Evolutionary conservation across 2,329 filamentous ascomycete genomes (phyloP).

Genomic region (Microcera coccophila): DNA sequence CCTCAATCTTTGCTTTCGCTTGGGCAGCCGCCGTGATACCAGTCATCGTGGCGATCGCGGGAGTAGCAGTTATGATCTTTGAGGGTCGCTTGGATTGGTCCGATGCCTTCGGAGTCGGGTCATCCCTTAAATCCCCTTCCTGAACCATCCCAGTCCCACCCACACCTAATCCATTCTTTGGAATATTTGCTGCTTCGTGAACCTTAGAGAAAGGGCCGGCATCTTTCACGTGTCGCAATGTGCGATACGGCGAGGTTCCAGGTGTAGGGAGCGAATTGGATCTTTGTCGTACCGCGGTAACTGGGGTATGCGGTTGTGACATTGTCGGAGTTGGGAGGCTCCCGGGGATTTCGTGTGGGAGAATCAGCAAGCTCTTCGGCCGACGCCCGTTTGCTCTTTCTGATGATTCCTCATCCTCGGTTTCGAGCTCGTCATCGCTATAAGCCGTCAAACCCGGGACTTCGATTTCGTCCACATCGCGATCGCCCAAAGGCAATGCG

Average conservation of each 20-base stretch:
- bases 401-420: constrained; percentile 33
- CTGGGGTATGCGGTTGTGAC: constrained; percentile 35
- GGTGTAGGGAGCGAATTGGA: constrained; percentile 28
- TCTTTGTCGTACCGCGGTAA: constrained; percentile 33
- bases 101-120: constrained; percentile 8
- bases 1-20: background rate
- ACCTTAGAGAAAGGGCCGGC: constrained; percentile 2
- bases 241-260: constrained; percentile 21
- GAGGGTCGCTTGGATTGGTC: constrained; percentile 21
- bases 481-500: constrained; percentile 62
- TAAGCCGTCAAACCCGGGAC: constrained; percentile 63
- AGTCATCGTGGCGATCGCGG: constrained; percentile 2
- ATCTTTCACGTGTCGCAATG: constrained; percentile 13
- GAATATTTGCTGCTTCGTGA: constrained; percentile 5
- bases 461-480: constrained; percentile 77
- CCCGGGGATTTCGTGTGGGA: constrained; percentile 18
- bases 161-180: constrained; percentile 8
- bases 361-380: constrained; percentile 43
- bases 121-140: constrained; percentile 4
- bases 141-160: constrained; percentile 3
- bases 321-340: constrained; percentile 32
- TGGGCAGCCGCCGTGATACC: background rate
- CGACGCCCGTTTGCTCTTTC: constrained; percentile 33
- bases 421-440: constrained; percentile 58
- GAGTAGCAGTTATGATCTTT: constrained; percentile 21